Evolutionary conservation across 1,284 basidiomycete species (phyloP).

Genomic region (Somion occarium): DNA sequence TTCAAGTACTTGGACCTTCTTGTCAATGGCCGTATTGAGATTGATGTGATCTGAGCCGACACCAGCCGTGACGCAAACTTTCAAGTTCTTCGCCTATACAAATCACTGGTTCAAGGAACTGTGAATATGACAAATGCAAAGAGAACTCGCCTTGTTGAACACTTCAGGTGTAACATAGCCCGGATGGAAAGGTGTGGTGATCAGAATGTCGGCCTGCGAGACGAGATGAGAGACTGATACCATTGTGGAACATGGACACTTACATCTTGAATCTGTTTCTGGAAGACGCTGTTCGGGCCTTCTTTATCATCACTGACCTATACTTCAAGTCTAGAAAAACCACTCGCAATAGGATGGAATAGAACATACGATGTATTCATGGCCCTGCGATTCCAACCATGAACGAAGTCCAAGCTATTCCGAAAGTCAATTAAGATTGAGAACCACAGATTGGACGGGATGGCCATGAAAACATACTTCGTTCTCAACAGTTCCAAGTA

Average conservation of each 20-base stretch:
- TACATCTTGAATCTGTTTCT: constrained; percentile 81
- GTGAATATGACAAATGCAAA: not conserved
- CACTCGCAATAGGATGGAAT: not conserved
- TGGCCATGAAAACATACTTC: constrained; percentile 34
- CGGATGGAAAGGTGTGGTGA: constrained; percentile 90
- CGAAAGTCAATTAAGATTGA: not conserved
- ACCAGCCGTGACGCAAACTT: constrained; percentile 88
- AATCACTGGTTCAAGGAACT: not conserved
- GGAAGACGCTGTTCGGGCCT: constrained; percentile 77
- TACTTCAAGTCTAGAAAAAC: not conserved
- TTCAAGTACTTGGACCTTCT: constrained; percentile 14
- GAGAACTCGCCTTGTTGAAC: constrained; percentile 32
- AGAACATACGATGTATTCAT: constrained; percentile 61
- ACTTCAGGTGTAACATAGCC: constrained; percentile 82
- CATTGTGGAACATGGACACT: constrained; percentile 27
- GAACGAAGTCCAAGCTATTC: constrained; percentile 47
- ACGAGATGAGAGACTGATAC: not conserved
- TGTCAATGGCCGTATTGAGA: constrained; percentile 53
- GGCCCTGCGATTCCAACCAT: constrained; percentile 69
- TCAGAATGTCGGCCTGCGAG: constrained; percentile 62
- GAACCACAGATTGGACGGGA: not conserved
- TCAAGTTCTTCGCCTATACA: constrained; percentile 76
- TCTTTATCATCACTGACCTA: constrained; percentile 73
- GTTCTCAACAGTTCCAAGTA: constrained; percentile 88
- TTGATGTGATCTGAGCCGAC: constrained; percentile 92